Percentiles rank a stretch among this genome's conserved stretches.
phyloP scores from a whole-genome alignment of 2,329 filamentous ascomycete genomes.

The Fusarium oxysporum region DNA sequence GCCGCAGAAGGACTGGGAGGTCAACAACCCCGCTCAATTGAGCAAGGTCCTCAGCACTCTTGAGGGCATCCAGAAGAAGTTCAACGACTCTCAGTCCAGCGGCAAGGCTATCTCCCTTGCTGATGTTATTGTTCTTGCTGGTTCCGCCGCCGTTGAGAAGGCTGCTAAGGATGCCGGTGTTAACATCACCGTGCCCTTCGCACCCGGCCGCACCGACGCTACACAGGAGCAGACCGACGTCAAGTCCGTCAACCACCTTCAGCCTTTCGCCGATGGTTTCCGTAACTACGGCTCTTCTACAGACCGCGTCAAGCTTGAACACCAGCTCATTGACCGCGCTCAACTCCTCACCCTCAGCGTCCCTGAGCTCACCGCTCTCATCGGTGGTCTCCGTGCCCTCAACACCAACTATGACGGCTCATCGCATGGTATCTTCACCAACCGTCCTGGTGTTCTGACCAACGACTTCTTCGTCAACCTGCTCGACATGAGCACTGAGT shows the following conservation, averaged over 20 bases:
- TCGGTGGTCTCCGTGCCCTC: constrained; percentile 78
- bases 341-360: constrained; percentile 76
- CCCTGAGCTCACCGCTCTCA: constrained; percentile 76
- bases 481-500: constrained; percentile 74
- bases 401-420: constrained; percentile 79
- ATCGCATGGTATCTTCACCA: constrained; percentile 74
- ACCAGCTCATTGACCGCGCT: constrained; percentile 77
- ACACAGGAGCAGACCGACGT: constrained; percentile 78
- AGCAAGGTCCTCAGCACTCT: constrained; percentile 70
- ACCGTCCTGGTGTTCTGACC: constrained; percentile 73
- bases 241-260: constrained; percentile 71
- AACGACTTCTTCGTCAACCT: constrained; percentile 88
- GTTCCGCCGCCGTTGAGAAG: constrained; percentile 77
- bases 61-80: constrained; percentile 73
- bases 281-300: constrained; percentile 79
- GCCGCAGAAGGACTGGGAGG: constrained; percentile 78
- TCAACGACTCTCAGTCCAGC: constrained; percentile 62
- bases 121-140: constrained; percentile 82
- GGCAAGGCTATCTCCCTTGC: constrained; percentile 81
- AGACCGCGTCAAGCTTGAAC: constrained; percentile 71
- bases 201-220: constrained; percentile 78
- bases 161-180: constrained; percentile 64
- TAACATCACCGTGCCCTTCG: constrained; percentile 74
- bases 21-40: constrained; percentile 78
- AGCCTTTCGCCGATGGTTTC: constrained; percentile 79